phyloP scores from a whole-genome alignment of 768 basidiomycete genomes.

The Russula brevipes region DNA sequence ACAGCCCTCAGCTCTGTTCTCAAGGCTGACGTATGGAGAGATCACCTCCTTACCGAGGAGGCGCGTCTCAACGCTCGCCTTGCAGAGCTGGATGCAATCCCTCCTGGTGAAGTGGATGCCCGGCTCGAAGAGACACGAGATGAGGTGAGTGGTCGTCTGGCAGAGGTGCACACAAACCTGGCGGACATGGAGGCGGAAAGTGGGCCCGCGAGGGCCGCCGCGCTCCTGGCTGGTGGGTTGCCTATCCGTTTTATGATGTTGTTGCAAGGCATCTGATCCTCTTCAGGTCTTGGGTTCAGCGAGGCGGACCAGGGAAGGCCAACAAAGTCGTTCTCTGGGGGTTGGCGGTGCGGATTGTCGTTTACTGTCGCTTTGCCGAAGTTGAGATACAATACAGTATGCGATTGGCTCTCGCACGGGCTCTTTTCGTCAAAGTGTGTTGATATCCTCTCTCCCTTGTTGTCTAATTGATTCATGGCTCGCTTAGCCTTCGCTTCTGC shows the following conservation, averaged over 20 bases:
- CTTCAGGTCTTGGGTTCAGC: slow-evolving; percentile 80
- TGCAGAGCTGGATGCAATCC: slow-evolving; percentile 64
- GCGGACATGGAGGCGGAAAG: slow-evolving; percentile 99
- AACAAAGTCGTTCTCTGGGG: slow-evolving; percentile 88
- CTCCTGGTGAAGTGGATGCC: slow-evolving; percentile 35
- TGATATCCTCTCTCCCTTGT: background rate
- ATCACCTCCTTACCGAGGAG: slow-evolving; percentile 86
- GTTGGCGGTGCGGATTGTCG: slow-evolving; percentile 68
- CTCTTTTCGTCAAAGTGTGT: slow-evolving; percentile 87
- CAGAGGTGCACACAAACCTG: slow-evolving; percentile 83
- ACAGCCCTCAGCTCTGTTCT: slow-evolving; percentile 88
- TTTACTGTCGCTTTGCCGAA: background rate
- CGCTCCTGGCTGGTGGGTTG: slow-evolving; percentile 71
- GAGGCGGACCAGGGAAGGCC: slow-evolving; percentile 80
- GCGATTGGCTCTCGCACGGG: slow-evolving; percentile 92
- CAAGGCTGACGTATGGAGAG: slow-evolving; percentile 99
- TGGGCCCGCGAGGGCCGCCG: slow-evolving; percentile 89
- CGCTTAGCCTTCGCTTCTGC: slow-evolving; percentile 59
- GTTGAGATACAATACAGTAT: slow-evolving; percentile 49
- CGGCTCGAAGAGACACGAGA: slow-evolving; percentile 81
- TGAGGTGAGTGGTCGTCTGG: slow-evolving; percentile 71
- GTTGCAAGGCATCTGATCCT: background rate
- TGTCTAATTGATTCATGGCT: slow-evolving; percentile 8
- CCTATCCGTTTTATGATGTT: background rate
- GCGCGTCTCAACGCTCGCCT: slow-evolving; percentile 66